A percentile compares a stretch with the other conserved stretches of the same genome.
Conservation (phyloP, 306 rosid species). For the Begonia masoniana region DNA sequence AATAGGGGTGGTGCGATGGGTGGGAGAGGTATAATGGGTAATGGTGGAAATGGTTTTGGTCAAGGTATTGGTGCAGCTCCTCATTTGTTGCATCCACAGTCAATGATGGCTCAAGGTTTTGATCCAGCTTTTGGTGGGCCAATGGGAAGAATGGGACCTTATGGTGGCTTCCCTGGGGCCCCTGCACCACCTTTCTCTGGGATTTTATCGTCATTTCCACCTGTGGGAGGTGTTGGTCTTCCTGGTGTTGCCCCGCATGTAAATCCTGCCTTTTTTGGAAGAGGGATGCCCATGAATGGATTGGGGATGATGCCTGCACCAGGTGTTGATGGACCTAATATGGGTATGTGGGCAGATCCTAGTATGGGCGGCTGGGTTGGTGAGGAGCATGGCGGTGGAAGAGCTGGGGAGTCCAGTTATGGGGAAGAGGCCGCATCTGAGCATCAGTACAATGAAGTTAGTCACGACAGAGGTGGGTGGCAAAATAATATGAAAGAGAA, state of each 20-base stretch:
- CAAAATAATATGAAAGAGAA: constrained; percentile 68
- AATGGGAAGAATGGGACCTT: constrained; percentile 83
- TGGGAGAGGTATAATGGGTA: constrained; percentile 86
- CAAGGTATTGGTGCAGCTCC: constrained; percentile 82
- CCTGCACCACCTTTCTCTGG: constrained; percentile 80
- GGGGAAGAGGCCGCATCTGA: constrained; percentile 98
- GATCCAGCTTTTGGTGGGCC: constrained; percentile 92
- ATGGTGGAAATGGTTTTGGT: constrained; percentile 85
- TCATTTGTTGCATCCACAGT: constrained; percentile 70
- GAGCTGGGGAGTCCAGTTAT: constrained; percentile 85
- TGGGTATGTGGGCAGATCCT: constrained; percentile 99
- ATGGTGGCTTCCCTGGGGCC: constrained; percentile 93
- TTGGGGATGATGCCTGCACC: constrained; percentile 95
- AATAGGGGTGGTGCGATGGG: constrained; percentile 73
- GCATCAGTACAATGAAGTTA: constrained; percentile 79
- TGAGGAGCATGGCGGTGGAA: constrained; percentile 80
- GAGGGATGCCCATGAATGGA: constrained; percentile 94
- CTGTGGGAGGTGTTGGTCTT: constrained; percentile 77
- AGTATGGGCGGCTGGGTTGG: constrained; percentile 91
- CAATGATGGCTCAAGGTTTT: constrained; percentile 93
- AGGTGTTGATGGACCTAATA: constrained; percentile 81
- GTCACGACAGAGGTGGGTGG: constrained; percentile 83
- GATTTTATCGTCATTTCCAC: constrained; percentile 66
- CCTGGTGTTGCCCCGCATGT: constrained; percentile 98
- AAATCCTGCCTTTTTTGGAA: constrained; percentile 91